These are phyloP conservation scores for Pistacia vera DNA, from an alignment of 345 rosid species.

Conservation along the genomic window DNA sequence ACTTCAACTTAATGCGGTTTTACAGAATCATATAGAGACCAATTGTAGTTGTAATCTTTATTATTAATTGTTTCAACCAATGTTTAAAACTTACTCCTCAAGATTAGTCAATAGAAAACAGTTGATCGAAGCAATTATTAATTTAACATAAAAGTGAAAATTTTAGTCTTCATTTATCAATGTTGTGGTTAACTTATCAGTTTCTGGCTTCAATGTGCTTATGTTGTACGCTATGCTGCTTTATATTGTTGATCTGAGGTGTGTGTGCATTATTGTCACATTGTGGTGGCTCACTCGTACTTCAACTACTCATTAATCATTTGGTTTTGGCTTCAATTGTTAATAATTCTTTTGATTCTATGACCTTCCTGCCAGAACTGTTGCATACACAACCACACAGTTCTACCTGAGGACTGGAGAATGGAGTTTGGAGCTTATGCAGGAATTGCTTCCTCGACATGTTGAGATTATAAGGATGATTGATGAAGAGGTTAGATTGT, in stretches of 20 bases:
- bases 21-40: neutral
- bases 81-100: neutral
- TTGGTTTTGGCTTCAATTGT: neutral
- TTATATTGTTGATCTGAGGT: too few species aligned
- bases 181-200: too few species aligned
- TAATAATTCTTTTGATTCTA: conserved; percentile 1
- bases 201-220: too few species aligned
- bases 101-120: too few species aligned
- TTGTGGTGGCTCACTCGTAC: too few species aligned
- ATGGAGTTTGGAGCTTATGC: conserved; percentile 55
- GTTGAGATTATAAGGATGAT: conserved; percentile 51
- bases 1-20: neutral
- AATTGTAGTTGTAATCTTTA: neutral
- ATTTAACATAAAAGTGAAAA: too few species aligned
- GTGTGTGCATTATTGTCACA: too few species aligned
- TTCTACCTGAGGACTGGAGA: conserved; percentile 57
- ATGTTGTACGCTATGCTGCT: too few species aligned
- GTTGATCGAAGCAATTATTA: too few species aligned
- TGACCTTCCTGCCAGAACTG: conserved; percentile 34
- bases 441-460: conserved; percentile 55
- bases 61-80: neutral
- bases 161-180: too few species aligned
- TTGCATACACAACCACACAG: conserved; percentile 55
- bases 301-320: neutral
- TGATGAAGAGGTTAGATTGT: conserved; percentile 42